Evolutionary conservation across 1,139 yeast species (phyloP), one percentile per base, ranked within the genome.

Genomic region (Meyerozyma athensensis): DNA sequence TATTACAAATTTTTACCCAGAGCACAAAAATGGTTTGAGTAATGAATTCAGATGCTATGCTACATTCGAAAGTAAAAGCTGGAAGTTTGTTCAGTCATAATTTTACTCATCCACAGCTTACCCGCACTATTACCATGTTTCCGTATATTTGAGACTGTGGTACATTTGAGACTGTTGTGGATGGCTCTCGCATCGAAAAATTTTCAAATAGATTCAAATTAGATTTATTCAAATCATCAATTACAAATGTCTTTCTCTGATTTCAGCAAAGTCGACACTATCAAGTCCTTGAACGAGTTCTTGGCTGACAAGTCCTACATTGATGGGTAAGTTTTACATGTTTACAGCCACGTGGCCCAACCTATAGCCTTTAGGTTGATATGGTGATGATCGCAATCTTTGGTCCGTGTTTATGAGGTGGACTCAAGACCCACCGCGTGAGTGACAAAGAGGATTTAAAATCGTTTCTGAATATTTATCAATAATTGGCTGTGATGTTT

Each of bases 391-490:
- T 71, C 72, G 58, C 63, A 61, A 68, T 69, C 75, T 77, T 81
- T 84, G 94, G 95, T 85, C 94, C 95, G 90, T 85, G 95, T 85
- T 85, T 83, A 81, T 78, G 94, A 85, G 84, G 87, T 79, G 90
- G 86, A 69, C 67, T 81, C 79, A 82, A 82, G 89, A 81, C 90
- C 94, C 92, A 80, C 86, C 82, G 82, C 63, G 78, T 84, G 94
- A 84, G 89, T 83, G 81, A 77, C 77, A 76, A 73, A 61, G 78
- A 60, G 68, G 74, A 68, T 68, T 67, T 63, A 65, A 69, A 68
- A 68, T 64, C 60, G 54, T 50, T 49, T 54, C 34, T 32, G 33
- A 24, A 18, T 30, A 14, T 30, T 34, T 13, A 19, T 5, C 7
- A 14, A 17, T 35, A 19, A 24, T n/a, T 19, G 23, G 7, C 8